These are phyloP conservation scores for Blastobotrys malaysiensis DNA, from an alignment of 1,139 yeast genomes.

Conservation along the genomic window DNA sequence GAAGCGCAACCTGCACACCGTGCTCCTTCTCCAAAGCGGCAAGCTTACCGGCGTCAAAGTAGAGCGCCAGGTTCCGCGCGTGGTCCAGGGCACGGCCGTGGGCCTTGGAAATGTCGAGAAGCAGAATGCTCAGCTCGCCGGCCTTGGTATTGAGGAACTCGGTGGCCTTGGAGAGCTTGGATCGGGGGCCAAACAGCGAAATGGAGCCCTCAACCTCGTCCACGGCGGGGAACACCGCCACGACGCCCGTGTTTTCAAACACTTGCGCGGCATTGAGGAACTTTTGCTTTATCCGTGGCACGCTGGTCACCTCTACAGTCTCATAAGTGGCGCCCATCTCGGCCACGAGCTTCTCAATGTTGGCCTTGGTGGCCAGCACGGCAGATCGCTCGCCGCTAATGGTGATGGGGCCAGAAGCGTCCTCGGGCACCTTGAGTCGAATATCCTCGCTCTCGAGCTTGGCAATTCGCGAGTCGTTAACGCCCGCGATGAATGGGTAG, in stretches of 20 bases:
- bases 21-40: slow-evolving; percentile 36
- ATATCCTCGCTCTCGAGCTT: slow-evolving; percentile 20
- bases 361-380: slow-evolving; percentile 46
- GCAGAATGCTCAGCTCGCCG: slow-evolving; percentile 53
- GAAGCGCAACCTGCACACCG: slow-evolving; percentile 53
- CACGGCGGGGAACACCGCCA: slow-evolving; percentile 49
- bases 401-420: slow-evolving; percentile 30
- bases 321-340: slow-evolving; percentile 34
- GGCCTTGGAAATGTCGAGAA: slow-evolving; percentile 78
- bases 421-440: slow-evolving; percentile 34
- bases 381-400: slow-evolving; percentile 62
- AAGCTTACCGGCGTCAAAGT: slow-evolving; percentile 46
- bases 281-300: slow-evolving; percentile 50
- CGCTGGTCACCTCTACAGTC: slow-evolving; percentile 38
- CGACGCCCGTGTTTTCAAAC: slow-evolving; percentile 48
- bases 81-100: slow-evolving; percentile 76
- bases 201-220: slow-evolving; percentile 34
- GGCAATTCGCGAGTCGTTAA: neutral
- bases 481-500: slow-evolving; percentile 26
- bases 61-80: slow-evolving; percentile 67
- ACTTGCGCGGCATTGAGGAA: slow-evolving; percentile 41
- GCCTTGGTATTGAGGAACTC: slow-evolving; percentile 49
- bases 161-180: slow-evolving; percentile 56
- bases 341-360: slow-evolving; percentile 43
- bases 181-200: slow-evolving; percentile 63